A percentile compares a stretch with the other conserved stretches of the same genome.
Conservation (phyloP, 495 filamentous ascomycete species). For the Podospora bellae-mahoneyi region DNA sequence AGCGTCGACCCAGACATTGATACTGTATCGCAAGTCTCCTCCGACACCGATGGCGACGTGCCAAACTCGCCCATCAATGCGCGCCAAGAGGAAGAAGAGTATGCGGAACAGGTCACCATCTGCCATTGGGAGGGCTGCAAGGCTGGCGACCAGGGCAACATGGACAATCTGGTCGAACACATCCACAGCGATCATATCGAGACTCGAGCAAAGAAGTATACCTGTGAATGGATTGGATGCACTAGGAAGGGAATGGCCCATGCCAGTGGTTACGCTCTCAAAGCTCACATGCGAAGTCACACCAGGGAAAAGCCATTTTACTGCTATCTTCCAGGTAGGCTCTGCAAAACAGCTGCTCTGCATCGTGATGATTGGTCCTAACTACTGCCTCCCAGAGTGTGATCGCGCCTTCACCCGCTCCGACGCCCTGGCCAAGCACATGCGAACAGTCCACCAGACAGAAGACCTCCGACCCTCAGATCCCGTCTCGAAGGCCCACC, state of each 20-base stretch:
- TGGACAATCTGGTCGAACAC: slow-evolving; percentile 90
- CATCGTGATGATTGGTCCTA: neutral
- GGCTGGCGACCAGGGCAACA: slow-evolving; percentile 77
- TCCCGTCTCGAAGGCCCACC: slow-evolving; percentile 74
- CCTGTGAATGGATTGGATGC: slow-evolving; percentile 93
- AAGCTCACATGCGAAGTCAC: slow-evolving; percentile 96
- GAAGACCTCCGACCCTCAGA: slow-evolving; percentile 87
- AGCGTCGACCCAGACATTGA: slow-evolving; percentile 41
- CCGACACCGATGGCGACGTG: slow-evolving; percentile 84
- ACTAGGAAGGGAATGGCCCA: slow-evolving; percentile 81
- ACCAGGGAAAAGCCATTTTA: slow-evolving; percentile 98
- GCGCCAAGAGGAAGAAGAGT: slow-evolving; percentile 72
- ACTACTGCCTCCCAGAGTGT: slow-evolving; percentile 62
- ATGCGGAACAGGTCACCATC: slow-evolving; percentile 81
- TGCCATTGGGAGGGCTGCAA: slow-evolving; percentile 88
- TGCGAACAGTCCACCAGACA: slow-evolving; percentile 97
- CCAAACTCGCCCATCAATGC: slow-evolving; percentile 62
- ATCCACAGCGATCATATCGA: slow-evolving; percentile 93
- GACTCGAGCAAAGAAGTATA: slow-evolving; percentile 66
- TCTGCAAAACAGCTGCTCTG: neutral
- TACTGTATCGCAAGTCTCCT: slow-evolving; percentile 64
- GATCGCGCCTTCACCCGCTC: slow-evolving; percentile 96
- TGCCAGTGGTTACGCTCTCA: slow-evolving; percentile 90
- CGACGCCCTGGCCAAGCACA: slow-evolving; percentile 95
- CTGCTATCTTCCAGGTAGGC: slow-evolving; percentile 83